phyloP scores from a whole-genome alignment of 2,329 filamentous ascomycete genomes.

The Parastagonospora avenae region DNA sequence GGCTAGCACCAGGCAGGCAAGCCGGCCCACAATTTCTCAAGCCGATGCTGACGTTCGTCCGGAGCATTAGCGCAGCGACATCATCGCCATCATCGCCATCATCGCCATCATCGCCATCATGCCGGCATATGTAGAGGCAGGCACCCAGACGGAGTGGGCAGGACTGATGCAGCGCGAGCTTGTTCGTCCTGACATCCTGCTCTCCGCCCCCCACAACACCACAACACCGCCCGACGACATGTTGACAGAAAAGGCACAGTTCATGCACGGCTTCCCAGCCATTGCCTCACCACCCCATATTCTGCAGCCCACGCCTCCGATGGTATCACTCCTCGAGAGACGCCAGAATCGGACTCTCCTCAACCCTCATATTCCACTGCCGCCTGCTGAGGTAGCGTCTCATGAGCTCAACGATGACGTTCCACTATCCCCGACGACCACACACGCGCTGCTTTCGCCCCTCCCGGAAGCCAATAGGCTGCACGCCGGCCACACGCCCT shows the following conservation, averaged over 20 bases:
- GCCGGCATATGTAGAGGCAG: constrained; percentile 36
- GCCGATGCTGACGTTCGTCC: constrained; percentile 9
- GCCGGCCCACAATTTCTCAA: constrained; percentile 1
- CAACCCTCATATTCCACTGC: constrained; percentile 32
- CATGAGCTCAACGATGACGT: constrained; percentile 28
- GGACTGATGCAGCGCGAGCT: constrained; percentile 35
- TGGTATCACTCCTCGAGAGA: constrained; percentile 26
- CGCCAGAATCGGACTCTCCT: constrained; percentile 29
- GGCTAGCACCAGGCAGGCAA: constrained; percentile 11
- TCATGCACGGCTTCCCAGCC: constrained; percentile 12
- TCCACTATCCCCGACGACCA: constrained; percentile 39
- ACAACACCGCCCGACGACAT: constrained; percentile 40
- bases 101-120: constrained; percentile 11
- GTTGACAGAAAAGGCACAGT: constrained; percentile 26
- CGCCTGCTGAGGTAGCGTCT: constrained; percentile 21
- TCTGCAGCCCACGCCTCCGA: constrained; percentile 6
- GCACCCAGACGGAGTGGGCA: constrained; percentile 38
- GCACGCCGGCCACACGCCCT: constrained; percentile 46
- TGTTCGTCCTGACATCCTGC: constrained; percentile 31
- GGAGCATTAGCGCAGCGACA: constrained; percentile 23
- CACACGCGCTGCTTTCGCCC: constrained; percentile 36
- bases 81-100: constrained; percentile 6
- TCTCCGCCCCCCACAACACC: constrained; percentile 24
- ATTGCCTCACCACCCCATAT: constrained; percentile 6
- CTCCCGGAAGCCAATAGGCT: constrained; percentile 41